Evolutionary conservation across 306 rosid species (phyloP).

Genomic region (Trichosanthes truncata): DNA sequence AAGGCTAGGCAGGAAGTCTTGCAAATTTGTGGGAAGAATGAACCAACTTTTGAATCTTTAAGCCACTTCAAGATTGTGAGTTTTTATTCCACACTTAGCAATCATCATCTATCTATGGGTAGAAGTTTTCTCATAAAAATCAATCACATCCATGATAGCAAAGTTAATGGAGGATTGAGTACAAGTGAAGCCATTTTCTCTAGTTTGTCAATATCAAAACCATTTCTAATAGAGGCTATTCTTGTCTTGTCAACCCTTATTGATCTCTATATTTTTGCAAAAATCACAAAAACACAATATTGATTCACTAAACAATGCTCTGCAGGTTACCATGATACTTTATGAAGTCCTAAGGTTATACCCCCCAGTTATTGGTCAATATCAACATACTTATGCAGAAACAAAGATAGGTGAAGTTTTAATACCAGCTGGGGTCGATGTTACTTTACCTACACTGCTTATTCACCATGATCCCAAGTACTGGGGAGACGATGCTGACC

Average conservation of each 20-base stretch:
- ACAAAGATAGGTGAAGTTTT: slow-evolving; percentile 21
- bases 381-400: slow-evolving; percentile 29
- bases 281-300: not conserved
- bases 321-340: slow-evolving; percentile 43
- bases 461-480: slow-evolving; percentile 32
- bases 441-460: slow-evolving; percentile 32
- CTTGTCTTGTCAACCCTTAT: not conserved
- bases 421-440: slow-evolving; percentile 41
- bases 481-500: slow-evolving; percentile 40
- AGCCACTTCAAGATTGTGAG: slow-evolving; percentile 36
- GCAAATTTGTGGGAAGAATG: slow-evolving; percentile 24
- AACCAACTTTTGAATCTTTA: slow-evolving; percentile 28
- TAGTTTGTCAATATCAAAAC: not conserved
- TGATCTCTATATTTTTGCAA: not conserved
- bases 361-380: slow-evolving; percentile 40
- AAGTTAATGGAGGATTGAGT: not conserved
- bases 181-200: not conserved
- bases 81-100: not conserved
- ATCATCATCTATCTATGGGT: not conserved
- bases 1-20: slow-evolving; percentile 43
- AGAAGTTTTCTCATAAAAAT: not conserved
- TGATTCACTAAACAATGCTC: not conserved
- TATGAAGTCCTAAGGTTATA: slow-evolving; percentile 44
- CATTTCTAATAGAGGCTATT: not conserved
- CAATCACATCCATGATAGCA: not conserved